These are phyloP conservation scores for Globisporangium cederbergense DNA, from an alignment of 352 stramenopile species.

Conservation along the genomic window DNA sequence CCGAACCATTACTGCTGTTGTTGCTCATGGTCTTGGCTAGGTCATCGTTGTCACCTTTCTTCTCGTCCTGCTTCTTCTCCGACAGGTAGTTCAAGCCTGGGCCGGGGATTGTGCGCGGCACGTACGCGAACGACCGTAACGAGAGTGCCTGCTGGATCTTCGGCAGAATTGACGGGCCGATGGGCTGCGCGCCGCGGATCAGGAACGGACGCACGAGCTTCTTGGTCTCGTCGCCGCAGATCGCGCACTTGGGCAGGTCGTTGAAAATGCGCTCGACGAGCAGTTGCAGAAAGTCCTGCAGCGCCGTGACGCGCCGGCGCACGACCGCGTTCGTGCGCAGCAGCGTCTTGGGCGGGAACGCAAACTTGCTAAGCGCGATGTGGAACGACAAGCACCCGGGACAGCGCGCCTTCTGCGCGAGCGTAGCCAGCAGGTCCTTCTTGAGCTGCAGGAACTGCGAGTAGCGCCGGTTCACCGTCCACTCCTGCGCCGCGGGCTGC, in stretches of 20 bases:
- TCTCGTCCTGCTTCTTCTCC: not conserved
- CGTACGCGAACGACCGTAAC: conserved; percentile 55
- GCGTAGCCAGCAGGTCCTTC: conserved; percentile 55
- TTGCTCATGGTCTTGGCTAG: conserved; percentile 16
- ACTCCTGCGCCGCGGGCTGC: conserved; percentile 75
- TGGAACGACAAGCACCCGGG: conserved; percentile 66
- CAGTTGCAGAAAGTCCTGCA: conserved; percentile 77
- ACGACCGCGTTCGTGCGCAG: conserved; percentile 73
- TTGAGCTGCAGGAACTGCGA: conserved; percentile 83
- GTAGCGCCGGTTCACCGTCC: conserved; percentile 84
- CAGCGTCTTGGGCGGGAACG: conserved; percentile 65
- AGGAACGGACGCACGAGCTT: conserved; percentile 75
- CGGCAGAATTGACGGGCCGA: conserved; percentile 59
- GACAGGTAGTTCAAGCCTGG: not conserved
- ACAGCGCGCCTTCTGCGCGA: conserved; percentile 40
- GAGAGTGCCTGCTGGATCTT: conserved; percentile 79
- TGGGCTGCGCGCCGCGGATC: conserved; percentile 68
- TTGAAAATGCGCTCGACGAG: conserved; percentile 68
- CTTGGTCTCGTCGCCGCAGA: conserved; percentile 65
- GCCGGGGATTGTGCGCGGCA: conserved; percentile 34
- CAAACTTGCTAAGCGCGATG: conserved; percentile 52
- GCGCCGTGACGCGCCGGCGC: conserved; percentile 52
- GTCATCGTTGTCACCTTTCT: not conserved
- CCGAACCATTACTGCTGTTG: conserved; percentile 18
- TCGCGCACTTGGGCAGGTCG: conserved; percentile 66